These are phyloP conservation scores for Scalesia atractyloides DNA, from an alignment of 129 eudicot genomes.

Conservation along the genomic window DNA sequence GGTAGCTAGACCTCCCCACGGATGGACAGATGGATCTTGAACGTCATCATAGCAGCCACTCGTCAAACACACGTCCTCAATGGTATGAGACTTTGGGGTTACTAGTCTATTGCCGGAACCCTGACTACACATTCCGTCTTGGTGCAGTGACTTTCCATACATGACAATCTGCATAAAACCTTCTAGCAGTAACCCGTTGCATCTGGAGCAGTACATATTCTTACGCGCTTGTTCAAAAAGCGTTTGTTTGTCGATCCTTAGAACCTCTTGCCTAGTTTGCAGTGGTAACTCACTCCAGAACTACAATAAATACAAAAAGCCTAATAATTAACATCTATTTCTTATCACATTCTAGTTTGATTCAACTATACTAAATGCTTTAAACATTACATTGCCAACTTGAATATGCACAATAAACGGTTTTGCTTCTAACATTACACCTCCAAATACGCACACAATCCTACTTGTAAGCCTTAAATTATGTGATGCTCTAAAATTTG, in stretches of 20 bases:
- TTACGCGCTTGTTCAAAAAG: conserved; percentile 96
- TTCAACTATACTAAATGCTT: no score
- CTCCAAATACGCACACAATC: not conserved
- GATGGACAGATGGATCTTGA: conserved; percentile 87
- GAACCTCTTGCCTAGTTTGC: conserved; percentile 79
- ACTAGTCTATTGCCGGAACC: conserved; percentile 39
- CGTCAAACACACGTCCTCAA: conserved; percentile 35
- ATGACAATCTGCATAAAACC: conserved; percentile 85
- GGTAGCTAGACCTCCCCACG: conserved; percentile 86
- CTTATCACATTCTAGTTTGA: not conserved
- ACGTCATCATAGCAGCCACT: conserved; percentile 52
- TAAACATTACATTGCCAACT: conserved; percentile 7
- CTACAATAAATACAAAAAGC: conserved; percentile 45
- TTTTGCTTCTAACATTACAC: conserved; percentile 9
- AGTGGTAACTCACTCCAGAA: conserved; percentile 88
- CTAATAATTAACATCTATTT: not conserved
- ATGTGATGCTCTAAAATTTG: not conserved
- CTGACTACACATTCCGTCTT: conserved; percentile 47
- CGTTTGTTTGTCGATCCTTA: conserved; percentile 83
- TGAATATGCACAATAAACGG: conserved; percentile 1
- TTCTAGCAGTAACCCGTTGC: conserved; percentile 94
- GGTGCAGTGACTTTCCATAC: conserved; percentile 82
- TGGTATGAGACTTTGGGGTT: conserved; percentile 38
- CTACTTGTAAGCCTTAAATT: not conserved
- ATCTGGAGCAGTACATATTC: conserved; percentile 96